phyloP scores from a whole-genome alignment of 257 asterid genomes.

The Fraxinus cuspidata region DNA sequence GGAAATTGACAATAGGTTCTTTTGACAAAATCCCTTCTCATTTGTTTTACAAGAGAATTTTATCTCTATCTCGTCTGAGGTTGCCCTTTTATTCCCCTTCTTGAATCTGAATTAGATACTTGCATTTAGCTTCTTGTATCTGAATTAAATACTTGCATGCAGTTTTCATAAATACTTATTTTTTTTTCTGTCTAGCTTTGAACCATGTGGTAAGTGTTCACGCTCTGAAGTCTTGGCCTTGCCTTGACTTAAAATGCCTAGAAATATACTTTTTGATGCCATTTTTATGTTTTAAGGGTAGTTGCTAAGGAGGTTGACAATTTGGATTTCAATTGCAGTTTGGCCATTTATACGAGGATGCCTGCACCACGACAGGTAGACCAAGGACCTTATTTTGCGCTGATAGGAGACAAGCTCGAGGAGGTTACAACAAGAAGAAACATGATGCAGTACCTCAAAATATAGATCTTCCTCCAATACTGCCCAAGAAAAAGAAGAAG shows the following conservation, averaged over 20 bases:
- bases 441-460: conserved; percentile 56
- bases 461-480: conserved; percentile 70
- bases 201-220: background rate
- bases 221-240: conserved; percentile 12
- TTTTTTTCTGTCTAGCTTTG: background rate
- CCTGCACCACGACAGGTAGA: conserved; percentile 39
- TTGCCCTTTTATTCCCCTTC: background rate
- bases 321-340: conserved; percentile 52
- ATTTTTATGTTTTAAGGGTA: background rate
- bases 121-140: background rate
- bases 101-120: background rate
- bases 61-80: background rate
- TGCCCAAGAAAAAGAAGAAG: conserved; percentile 83
- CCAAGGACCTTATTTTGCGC: conserved; percentile 36
- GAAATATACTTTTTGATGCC: conserved; percentile 7
- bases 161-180: background rate
- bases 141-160: conserved; percentile 1
- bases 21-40: background rate
- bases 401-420: conserved; percentile 39
- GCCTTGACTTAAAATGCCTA: conserved; percentile 2
- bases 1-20: conserved; percentile 3
- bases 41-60: background rate
- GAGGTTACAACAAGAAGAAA: conserved; percentile 42
- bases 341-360: conserved; percentile 25
- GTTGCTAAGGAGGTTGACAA: conserved; percentile 26